Conservation (phyloP, 2,329 filamentous ascomycete species). For the Alternaria atra region DNA sequence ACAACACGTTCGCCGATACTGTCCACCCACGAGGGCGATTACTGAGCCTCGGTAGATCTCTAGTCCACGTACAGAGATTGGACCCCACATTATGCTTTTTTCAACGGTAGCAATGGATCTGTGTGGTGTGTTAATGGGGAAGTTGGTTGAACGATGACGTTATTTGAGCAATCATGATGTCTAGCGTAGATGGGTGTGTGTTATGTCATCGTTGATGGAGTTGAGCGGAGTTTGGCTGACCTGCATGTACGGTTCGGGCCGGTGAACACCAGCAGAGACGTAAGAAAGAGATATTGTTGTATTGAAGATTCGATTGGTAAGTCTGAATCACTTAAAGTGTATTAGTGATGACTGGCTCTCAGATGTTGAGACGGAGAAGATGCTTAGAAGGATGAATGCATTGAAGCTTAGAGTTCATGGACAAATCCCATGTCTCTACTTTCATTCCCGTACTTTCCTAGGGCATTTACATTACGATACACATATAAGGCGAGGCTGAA, state of each 20-base stretch:
- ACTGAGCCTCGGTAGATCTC: background rate
- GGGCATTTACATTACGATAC: background rate
- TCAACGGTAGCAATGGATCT: background rate
- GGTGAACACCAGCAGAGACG: background rate
- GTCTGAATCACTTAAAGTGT: background rate
- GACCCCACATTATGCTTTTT: constrained; percentile 1
- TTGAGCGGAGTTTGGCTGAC: constrained; percentile 4
- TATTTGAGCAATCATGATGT: constrained; percentile 8
- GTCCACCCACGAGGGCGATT: background rate
- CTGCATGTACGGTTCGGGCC: background rate
- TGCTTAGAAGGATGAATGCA: background rate
- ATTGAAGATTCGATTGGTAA: background rate
- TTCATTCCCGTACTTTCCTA: background rate
- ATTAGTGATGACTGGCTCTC: too few species aligned
- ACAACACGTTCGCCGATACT: constrained; percentile 1
- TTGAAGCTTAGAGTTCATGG: background rate
- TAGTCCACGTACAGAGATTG: background rate
- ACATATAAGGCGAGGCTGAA: background rate
- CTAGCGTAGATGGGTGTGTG: background rate
- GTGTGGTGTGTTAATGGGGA: background rate
- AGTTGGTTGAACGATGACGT: background rate
- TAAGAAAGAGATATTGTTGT: background rate
- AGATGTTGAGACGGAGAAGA: background rate
- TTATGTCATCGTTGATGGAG: constrained; percentile 8
- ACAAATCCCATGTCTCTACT: background rate